A percentile compares a stretch with the other conserved stretches of the same genome.
These are phyloP conservation scores for Pseudogymnoascus sp. DNA, from an alignment of 2,329 filamentous ascomycete genomes.

Conservation along the genomic window DNA sequence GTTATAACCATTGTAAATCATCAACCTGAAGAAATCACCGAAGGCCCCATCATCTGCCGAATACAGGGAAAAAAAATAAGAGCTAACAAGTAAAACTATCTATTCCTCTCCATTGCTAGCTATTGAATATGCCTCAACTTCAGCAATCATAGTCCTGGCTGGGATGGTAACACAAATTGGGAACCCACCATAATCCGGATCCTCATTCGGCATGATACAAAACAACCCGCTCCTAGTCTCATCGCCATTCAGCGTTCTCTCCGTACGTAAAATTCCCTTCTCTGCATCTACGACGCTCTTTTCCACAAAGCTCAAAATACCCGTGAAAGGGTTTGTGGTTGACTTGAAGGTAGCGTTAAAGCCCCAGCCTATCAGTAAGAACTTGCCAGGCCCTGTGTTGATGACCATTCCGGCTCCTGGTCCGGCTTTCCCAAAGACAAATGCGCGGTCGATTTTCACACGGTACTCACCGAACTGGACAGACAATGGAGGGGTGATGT, in stretches of 20 bases:
- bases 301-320: slow-evolving; percentile 35
- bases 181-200: slow-evolving; percentile 48
- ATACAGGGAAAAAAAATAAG: no score
- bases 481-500: slow-evolving; percentile 19
- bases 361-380: slow-evolving; percentile 38
- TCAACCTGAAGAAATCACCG: background rate
- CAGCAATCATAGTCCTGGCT: slow-evolving; percentile 39
- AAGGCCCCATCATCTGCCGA: no score
- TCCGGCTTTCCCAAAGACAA: slow-evolving; percentile 37
- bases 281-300: slow-evolving; percentile 31
- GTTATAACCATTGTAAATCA: no score
- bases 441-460: slow-evolving; percentile 34
- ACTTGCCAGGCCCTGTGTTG: slow-evolving; percentile 30
- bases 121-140: slow-evolving; percentile 32
- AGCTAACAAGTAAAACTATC: background rate
- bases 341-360: slow-evolving; percentile 32
- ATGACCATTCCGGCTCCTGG: slow-evolving; percentile 37
- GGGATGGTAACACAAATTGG: slow-evolving; percentile 47
- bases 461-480: slow-evolving; percentile 22
- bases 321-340: background rate
- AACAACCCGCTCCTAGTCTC: slow-evolving; percentile 40
- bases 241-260: slow-evolving; percentile 35
- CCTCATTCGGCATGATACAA: slow-evolving; percentile 46
- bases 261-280: slow-evolving; percentile 30
- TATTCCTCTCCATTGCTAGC: slow-evolving; percentile 11